Percentiles rank a stretch among this genome's conserved stretches.
Evolutionary conservation across 441 rosid genomes (phyloP).

Genomic region (Erodium chrysanthum): DNA sequence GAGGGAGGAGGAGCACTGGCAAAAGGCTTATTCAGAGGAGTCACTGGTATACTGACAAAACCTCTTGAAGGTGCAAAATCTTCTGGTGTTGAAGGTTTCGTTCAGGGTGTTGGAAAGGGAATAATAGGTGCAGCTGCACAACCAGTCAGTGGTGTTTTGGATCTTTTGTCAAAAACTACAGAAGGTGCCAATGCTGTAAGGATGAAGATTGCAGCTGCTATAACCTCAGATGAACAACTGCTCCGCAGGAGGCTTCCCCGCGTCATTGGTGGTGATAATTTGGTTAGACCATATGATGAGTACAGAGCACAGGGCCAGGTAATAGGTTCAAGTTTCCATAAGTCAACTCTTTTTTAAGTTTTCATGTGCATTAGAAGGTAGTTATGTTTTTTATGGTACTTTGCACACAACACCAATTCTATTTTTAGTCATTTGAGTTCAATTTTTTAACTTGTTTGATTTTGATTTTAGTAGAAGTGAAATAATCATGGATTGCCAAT

Average conservation of each 20-base stretch:
- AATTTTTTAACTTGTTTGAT: too few relatives aligned
- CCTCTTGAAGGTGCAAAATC: constrained; percentile 97
- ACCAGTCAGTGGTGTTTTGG: constrained; percentile 97
- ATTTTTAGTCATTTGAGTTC: too few relatives aligned
- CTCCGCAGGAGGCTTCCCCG: constrained; percentile 91
- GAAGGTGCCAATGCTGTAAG: constrained; percentile 99
- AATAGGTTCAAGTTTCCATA: constrained; percentile 11
- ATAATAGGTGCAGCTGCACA: constrained; percentile 97
- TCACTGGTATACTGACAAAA: constrained; percentile 90
- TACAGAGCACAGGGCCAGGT: constrained; percentile 95
- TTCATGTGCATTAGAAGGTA: not conserved
- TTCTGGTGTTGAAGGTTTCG: constrained; percentile 97
- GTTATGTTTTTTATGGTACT: not conserved
- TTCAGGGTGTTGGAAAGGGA: constrained; percentile 97
- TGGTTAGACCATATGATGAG: constrained; percentile 79
- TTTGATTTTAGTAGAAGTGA: too few relatives aligned
- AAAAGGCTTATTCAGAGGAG: constrained; percentile 95
- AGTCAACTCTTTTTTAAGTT: not conserved
- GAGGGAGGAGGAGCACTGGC: constrained; percentile 99
- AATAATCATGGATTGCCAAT: too few relatives aligned
- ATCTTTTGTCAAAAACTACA: constrained; percentile 93
- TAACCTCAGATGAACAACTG: constrained; percentile 95
- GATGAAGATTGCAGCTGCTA: constrained; percentile 92
- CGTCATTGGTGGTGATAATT: constrained; percentile 76
- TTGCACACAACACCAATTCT: not conserved